Evolutionary conservation across 1,139 yeast genomes (phyloP).

Genomic region (Saccharomyces hybrid): DNA sequence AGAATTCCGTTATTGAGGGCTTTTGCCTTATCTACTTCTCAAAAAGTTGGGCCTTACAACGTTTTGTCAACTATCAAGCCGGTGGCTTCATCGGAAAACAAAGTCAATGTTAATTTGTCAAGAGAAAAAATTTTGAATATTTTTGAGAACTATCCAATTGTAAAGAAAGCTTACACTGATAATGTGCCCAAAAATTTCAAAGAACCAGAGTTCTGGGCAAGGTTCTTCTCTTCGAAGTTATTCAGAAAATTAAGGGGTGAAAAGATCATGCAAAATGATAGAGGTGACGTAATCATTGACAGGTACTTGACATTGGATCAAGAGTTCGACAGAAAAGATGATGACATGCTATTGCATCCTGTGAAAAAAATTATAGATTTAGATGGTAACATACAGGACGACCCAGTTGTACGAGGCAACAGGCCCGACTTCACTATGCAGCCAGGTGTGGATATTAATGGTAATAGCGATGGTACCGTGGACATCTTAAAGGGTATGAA

Average conservation of each 20-base stretch:
- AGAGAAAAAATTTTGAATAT: constrained; percentile 85
- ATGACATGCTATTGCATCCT: constrained; percentile 34
- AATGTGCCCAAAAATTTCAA: constrained; percentile 73
- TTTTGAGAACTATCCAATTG: constrained; percentile 87
- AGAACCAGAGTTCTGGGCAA: constrained; percentile 95
- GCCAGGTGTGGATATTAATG: constrained; percentile 47
- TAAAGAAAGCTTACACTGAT: constrained; percentile 83
- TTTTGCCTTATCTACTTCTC: constrained; percentile 75
- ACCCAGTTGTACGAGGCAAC: constrained; percentile 70
- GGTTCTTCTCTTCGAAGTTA: constrained; percentile 84
- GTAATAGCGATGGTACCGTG: constrained; percentile 38
- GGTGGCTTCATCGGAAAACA: constrained; percentile 80
- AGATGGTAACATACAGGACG: constrained; percentile 74
- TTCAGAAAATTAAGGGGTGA: constrained; percentile 89
- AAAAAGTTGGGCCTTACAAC: constrained; percentile 88
- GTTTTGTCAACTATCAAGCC: constrained; percentile 91
- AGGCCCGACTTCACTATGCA: constrained; percentile 88
- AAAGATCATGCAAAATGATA: constrained; percentile 61
- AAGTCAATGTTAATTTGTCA: constrained; percentile 86
- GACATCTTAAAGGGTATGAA: constrained; percentile 84
- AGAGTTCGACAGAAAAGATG: constrained; percentile 38
- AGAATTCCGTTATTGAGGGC: constrained; percentile 75
- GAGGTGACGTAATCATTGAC: constrained; percentile 82
- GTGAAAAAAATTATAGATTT: constrained; percentile 64
- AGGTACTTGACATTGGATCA: constrained; percentile 65